Base-by-base conservation (phyloP, 805 yeast genomes). In the Torulaspora gathmanii region DNA sequence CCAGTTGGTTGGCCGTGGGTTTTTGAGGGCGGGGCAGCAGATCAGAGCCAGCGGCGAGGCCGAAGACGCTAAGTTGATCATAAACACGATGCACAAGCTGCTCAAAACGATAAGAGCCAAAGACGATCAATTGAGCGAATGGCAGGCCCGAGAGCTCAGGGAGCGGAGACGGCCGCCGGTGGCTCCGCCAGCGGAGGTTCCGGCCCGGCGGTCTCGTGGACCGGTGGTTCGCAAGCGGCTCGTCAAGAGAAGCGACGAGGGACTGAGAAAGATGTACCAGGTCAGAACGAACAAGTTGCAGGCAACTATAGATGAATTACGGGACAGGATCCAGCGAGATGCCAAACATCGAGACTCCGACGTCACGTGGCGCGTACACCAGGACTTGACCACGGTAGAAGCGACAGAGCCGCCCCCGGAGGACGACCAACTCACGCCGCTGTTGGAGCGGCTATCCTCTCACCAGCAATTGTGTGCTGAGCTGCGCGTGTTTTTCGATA, bases 301-400 rank as follows among this genome's bases (percentile, higher is more conserved):
- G 25, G 41, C 50, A 5, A 47, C 47, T 7, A 46, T 50, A 9
- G 52, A 52, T 22, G 56, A 45, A 15, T 41, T 52, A 10, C 37
- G 44, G 27, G 20, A 47, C 12, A 39, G 34, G 33, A 23, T 26
- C 8, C 48, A 45, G 17, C 39, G 49, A 4, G 37, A 40, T 7
- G 40, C 46, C 20, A 30, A 31, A 10, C 19, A 15, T 15, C 45
- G 40, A 23, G 17, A 27, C 8, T 28, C 20, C 19, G 49, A 50
- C 37, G 9, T 50, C n/a, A 50, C 52, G 7, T 86, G 87, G 86
- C 81, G 79, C 23, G 66, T 78, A n/a, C 65, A 70, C 67, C 75
- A 81, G 62, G 95, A 87, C 58, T 81, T 86, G 58, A 86, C 95
- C 2, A 34, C 44, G 9, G 34, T 13, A 13, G 15, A 20, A 12